Percentiles rank a stretch among this genome's conserved stretches.
phyloP scores from a whole-genome alignment of 306 rosid species.

The Oemleria cerasiformis region DNA sequence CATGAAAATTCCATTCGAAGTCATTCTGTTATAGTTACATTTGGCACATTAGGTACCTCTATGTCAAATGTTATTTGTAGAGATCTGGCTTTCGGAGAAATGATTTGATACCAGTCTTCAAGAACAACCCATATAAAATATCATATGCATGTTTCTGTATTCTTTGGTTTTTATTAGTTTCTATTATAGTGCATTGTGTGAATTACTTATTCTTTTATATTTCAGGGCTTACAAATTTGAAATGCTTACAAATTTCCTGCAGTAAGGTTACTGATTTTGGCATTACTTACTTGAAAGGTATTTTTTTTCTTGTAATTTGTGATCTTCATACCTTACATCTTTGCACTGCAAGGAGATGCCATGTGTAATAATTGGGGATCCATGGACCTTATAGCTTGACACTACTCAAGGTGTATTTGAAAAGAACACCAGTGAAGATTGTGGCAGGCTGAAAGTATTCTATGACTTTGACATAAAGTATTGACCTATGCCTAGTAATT shows the following conservation, averaged over 20 bases:
- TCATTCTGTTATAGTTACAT: not conserved
- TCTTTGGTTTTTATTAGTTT: not conserved
- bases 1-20: not conserved
- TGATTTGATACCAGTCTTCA: not conserved
- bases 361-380: not conserved
- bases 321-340: not conserved
- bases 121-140: not conserved
- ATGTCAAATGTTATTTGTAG: not conserved
- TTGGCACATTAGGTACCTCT: not conserved
- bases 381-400: not conserved
- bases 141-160: not conserved
- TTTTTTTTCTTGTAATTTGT: not conserved
- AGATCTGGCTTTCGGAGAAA: not conserved
- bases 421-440: not conserved
- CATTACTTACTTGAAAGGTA: conserved; percentile 75
- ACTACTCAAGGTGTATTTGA: not conserved
- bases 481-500: not conserved
- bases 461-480: not conserved
- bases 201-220: conserved; percentile 25
- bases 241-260: conserved; percentile 69
- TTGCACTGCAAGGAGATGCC: not conserved
- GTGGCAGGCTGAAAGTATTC: not conserved
- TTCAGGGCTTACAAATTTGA: conserved; percentile 80
- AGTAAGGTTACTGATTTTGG: conserved; percentile 79
- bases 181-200: conserved; percentile 12